phyloP scores from a whole-genome alignment of 495 filamentous ascomycete genomes.

The Melanomma pulvis-pyrius region DNA sequence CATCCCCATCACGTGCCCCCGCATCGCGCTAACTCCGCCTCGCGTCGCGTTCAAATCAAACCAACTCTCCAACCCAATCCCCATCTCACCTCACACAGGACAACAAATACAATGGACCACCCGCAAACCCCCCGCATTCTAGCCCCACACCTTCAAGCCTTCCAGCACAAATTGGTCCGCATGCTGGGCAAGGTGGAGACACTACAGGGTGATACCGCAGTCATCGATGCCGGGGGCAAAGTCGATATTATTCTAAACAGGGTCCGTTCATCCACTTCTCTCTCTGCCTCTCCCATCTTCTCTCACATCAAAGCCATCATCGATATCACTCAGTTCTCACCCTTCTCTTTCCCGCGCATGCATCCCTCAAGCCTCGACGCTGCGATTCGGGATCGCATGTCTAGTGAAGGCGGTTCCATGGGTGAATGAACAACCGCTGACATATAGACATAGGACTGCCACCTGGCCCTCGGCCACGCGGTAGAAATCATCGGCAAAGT shows the following conservation, averaged over 20 bases:
- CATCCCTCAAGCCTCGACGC: too few relatives aligned
- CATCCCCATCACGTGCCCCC: slow-evolving; percentile 20
- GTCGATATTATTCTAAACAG: slow-evolving; percentile 74
- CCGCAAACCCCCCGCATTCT: slow-evolving; percentile 51
- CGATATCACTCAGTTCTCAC: too few relatives aligned
- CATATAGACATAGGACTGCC: slow-evolving; percentile 61
- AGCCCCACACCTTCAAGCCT: slow-evolving; percentile 45
- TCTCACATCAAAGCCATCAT: background rate
- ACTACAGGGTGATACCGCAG: slow-evolving; percentile 78
- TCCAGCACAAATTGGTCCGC: slow-evolving; percentile 64
- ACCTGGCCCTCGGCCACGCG: slow-evolving; percentile 75
- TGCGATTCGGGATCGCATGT: too few relatives aligned
- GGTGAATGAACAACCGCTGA: background rate
- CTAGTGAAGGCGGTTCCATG: too few relatives aligned
- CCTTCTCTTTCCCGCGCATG: background rate
- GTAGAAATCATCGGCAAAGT: slow-evolving; percentile 94
- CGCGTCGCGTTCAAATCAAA: slow-evolving; percentile 10
- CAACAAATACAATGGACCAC: slow-evolving; percentile 19
- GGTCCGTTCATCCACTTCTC: slow-evolving; percentile 48
- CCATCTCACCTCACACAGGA: background rate
- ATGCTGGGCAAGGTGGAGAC: slow-evolving; percentile 83
- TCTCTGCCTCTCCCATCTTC: background rate
- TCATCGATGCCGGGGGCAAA: slow-evolving; percentile 73
- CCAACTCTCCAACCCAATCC: background rate
- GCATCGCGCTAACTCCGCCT: slow-evolving; percentile 7